Conservation (phyloP, 1,284 basidiomycete species). For the Amylostereum areolatum region DNA sequence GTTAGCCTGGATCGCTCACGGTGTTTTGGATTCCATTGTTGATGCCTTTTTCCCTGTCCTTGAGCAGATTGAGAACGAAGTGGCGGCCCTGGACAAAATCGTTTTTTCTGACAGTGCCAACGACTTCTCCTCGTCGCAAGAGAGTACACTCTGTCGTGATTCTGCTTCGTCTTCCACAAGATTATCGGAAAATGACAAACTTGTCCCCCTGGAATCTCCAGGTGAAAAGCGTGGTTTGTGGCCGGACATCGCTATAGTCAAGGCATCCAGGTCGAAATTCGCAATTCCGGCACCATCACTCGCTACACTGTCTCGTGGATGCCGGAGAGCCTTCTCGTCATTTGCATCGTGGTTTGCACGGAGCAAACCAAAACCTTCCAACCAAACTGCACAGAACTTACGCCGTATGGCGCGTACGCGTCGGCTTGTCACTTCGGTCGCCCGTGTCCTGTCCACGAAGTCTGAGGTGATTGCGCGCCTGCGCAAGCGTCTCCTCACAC, state of each 20-base stretch:
- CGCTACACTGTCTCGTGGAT: constrained; percentile 15
- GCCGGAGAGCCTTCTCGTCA: constrained; percentile 11
- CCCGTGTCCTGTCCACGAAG: constrained; percentile 75
- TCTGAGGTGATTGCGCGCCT: constrained; percentile 80
- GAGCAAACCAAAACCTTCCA: constrained; percentile 16
- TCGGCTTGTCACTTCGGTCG: constrained; percentile 78
- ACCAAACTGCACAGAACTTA: constrained; percentile 37
- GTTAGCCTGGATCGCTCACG: constrained; percentile 92
- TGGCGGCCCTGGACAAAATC: constrained; percentile 71
- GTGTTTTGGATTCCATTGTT: constrained; percentile 88
- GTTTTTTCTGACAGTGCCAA: constrained; percentile 38
- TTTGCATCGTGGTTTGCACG: constrained; percentile 2
- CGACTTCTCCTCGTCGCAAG: constrained; percentile 3
- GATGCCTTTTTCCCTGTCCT: constrained; percentile 92
- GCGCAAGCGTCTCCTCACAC: constrained; percentile 60
- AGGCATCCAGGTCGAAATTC: constrained; percentile 15
- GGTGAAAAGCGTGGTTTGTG: constrained; percentile 4
- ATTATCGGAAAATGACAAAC: constrained; percentile 2
- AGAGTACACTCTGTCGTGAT: background rate
- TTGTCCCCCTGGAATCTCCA: background rate
- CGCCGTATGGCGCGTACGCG: constrained; percentile 79
- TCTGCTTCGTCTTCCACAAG: no score
- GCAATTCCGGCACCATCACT: constrained; percentile 14
- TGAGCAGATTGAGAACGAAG: constrained; percentile 79
- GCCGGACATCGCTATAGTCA: constrained; percentile 8